Conservation (phyloP, 179 eudicot genomes). For the Silene vulgaris region DNA sequence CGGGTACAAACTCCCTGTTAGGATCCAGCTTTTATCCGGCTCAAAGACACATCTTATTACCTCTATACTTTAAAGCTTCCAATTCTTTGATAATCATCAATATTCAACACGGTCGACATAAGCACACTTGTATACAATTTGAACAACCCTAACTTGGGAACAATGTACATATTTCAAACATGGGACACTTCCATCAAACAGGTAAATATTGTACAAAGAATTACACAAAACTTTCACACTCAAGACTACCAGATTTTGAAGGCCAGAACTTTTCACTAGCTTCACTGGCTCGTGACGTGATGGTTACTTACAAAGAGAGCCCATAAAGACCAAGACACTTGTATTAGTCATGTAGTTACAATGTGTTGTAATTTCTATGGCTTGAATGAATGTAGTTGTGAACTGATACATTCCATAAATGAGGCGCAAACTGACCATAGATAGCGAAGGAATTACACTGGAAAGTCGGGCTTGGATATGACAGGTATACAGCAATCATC, state of each 20-base stretch:
- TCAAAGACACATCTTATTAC: too few species aligned
- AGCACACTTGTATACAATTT: conserved; percentile 20
- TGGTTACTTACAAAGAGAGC: conserved; percentile 19
- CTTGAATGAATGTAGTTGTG: conserved; percentile 1
- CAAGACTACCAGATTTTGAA: conserved; percentile 14
- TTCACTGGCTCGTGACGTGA: conserved; percentile 17
- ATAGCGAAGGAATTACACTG: conserved; percentile 22
- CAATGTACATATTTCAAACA: conserved; percentile 19
- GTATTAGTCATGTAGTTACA: conserved; percentile 2
- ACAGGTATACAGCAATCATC: conserved; percentile 58
- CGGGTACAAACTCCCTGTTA: too few species aligned
- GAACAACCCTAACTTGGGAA: background rate
- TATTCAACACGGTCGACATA: background rate
- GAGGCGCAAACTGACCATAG: conserved; percentile 14
- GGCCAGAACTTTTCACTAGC: conserved; percentile 13
- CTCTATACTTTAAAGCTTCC: too few species aligned
- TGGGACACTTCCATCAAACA: conserved; percentile 14
- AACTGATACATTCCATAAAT: conserved; percentile 6
- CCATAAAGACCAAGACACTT: conserved; percentile 1
- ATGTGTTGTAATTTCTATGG: background rate
- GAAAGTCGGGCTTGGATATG: conserved; percentile 31
- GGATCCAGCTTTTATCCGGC: too few species aligned
- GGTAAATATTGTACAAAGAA: conserved; percentile 19
- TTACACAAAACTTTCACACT: conserved; percentile 10
- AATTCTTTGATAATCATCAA: background rate